These are phyloP conservation scores for Isatis tinctoria DNA, from an alignment of 345 rosid genomes.

Conservation along the genomic window DNA sequence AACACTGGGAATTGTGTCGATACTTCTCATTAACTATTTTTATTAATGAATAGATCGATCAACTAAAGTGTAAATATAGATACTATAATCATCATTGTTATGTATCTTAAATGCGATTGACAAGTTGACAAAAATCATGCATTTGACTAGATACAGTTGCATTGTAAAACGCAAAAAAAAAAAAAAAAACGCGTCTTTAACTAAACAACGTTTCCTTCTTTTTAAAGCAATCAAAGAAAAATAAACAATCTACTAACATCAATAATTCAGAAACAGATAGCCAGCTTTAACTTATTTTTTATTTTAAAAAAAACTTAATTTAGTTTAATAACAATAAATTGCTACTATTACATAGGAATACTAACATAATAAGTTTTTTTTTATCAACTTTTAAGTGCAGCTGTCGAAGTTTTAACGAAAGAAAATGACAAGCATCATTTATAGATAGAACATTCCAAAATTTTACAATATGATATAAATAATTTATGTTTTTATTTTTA, in stretches of 20 bases:
- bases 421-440: too few relatives aligned
- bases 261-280: too few relatives aligned
- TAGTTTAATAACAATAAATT: too few relatives aligned
- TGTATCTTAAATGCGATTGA: conserved; percentile 29
- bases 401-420: too few relatives aligned
- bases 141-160: conserved; percentile 33
- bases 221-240: conserved; percentile 15
- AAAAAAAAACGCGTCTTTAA: conserved; percentile 13
- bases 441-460: too few relatives aligned
- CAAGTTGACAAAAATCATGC: conserved; percentile 17
- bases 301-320: too few relatives aligned
- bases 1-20: conserved; percentile 52
- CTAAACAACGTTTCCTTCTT: conserved; percentile 7
- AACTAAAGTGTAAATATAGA: conserved; percentile 7
- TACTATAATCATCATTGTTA: conserved; percentile 21
- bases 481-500: too few relatives aligned
- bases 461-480: too few relatives aligned
- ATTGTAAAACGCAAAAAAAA: conserved; percentile 3
- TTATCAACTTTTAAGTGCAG: too few relatives aligned
- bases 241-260: background rate
- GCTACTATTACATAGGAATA: too few relatives aligned
- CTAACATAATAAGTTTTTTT: too few relatives aligned
- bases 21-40: conserved; percentile 13
- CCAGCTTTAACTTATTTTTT: too few relatives aligned
- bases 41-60: conserved; percentile 11